phyloP scores from a whole-genome alignment of 176 grass and related monocot species.

The Juncus inflexus region DNA sequence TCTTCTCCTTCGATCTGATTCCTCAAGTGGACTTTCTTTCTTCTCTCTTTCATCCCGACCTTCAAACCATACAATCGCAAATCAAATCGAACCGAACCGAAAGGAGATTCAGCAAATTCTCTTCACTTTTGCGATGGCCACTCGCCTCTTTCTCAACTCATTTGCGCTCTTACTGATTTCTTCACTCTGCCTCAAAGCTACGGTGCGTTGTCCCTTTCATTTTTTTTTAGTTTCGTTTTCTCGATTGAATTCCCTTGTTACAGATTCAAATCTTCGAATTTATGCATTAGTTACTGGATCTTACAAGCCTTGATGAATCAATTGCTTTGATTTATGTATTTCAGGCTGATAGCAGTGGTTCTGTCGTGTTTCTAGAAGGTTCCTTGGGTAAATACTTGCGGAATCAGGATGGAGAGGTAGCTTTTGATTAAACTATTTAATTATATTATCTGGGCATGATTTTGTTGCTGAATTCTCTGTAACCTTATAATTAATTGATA shows the following conservation, averaged over 20 bases:
- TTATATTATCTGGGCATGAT: neutral
- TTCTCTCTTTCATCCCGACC: conserved; percentile 21
- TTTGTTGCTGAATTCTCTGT: no score
- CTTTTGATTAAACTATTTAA: neutral
- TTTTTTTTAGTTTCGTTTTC: neutral
- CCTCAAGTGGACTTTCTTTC: neutral
- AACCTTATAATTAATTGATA: no score
- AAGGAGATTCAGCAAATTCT: conserved; percentile 1
- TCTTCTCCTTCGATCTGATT: conserved; percentile 7
- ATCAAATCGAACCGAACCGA: neutral
- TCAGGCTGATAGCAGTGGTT: conserved; percentile 23
- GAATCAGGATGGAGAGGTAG: conserved; percentile 17
- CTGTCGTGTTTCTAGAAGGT: conserved; percentile 23
- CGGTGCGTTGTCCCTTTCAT: conserved; percentile 10
- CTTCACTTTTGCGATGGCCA: conserved; percentile 10
- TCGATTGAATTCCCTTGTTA: conserved; percentile 1
- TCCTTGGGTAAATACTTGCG: conserved; percentile 26
- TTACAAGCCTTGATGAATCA: conserved; percentile 4
- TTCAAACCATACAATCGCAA: neutral
- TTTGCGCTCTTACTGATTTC: conserved; percentile 15
- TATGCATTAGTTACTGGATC: conserved; percentile 5
- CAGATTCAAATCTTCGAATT: neutral
- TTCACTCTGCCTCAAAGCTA: conserved; percentile 18
- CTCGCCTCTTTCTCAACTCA: conserved; percentile 8
- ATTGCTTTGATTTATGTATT: neutral